These are phyloP conservation scores for Yarrowia bubula DNA, from an alignment of 805 yeast genomes.

Conservation along the genomic window DNA sequence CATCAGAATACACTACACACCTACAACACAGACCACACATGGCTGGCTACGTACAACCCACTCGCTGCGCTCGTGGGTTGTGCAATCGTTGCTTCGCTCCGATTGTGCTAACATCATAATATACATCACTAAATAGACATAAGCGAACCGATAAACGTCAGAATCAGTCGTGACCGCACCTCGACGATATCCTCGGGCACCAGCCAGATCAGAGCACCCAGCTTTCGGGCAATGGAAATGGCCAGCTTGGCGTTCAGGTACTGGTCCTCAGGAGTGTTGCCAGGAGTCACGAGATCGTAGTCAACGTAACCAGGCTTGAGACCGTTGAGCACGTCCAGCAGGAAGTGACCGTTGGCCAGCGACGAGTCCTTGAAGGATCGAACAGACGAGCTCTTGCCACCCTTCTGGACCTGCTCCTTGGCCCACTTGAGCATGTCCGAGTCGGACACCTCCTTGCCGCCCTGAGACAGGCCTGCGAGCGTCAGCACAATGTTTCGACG, in stretches of 20 bases:
- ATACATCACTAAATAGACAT: slow-evolving; percentile 58
- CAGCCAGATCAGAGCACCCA: slow-evolving; percentile 97
- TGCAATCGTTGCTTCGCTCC: no score
- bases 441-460: slow-evolving; percentile 77
- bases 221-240: slow-evolving; percentile 94
- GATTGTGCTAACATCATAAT: not conserved
- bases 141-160: slow-evolving; percentile 92
- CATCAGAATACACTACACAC: no score
- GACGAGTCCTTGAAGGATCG: slow-evolving; percentile 85
- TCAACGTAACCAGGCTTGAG: slow-evolving; percentile 97
- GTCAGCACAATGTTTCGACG: slow-evolving; percentile 90
- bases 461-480: slow-evolving; percentile 64
- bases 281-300: slow-evolving; percentile 82
- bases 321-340: slow-evolving; percentile 88
- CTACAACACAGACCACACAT: no score
- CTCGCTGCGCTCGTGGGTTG: no score
- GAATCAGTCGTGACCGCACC: slow-evolving; percentile 88
- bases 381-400: slow-evolving; percentile 70
- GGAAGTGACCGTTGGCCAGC: slow-evolving; percentile 72
- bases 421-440: slow-evolving; percentile 93
- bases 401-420: slow-evolving; percentile 75
- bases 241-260: slow-evolving; percentile 96
- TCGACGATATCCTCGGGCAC: slow-evolving; percentile 99
- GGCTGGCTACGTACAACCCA: no score
- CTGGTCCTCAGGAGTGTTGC: slow-evolving; percentile 75